phyloP scores from a whole-genome alignment of 139 green algal species.

The Pleodorina starrii region DNA sequence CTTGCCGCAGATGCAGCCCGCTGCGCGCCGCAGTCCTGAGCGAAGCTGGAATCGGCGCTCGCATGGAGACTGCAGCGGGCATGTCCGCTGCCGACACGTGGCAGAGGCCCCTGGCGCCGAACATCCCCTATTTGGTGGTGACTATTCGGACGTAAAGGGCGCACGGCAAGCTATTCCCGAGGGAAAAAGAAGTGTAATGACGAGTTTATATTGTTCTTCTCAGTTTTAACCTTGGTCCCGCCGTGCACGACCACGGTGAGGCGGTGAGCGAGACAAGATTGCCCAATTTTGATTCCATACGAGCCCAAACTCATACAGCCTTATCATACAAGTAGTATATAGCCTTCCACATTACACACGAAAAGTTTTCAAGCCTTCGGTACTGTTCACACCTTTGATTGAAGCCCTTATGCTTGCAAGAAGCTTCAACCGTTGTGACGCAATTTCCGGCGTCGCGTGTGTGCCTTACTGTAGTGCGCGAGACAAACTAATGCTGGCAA shows the following conservation, averaged over 20 bases:
- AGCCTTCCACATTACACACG: background rate
- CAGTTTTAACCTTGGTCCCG: background rate
- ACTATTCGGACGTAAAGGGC: background rate
- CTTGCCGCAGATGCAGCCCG: constrained; percentile 5
- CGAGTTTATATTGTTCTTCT: background rate
- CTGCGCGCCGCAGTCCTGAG: constrained; percentile 23
- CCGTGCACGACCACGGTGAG: no score
- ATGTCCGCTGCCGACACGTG: constrained; percentile 35
- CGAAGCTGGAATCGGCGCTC: constrained; percentile 22
- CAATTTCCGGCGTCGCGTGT: no score
- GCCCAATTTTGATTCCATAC: background rate
- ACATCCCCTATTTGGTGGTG: background rate
- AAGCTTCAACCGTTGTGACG: no score
- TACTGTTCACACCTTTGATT: background rate
- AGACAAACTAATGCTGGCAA: no score
- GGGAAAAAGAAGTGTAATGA: background rate
- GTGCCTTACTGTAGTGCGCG: no score
- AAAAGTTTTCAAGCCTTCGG: background rate
- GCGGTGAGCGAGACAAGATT: no score
- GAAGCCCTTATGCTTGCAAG: no score
- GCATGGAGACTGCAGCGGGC: constrained; percentile 11
- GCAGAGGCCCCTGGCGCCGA: constrained; percentile 25
- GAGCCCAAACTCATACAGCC: background rate
- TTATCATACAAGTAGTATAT: background rate
- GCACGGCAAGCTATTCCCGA: background rate